These are phyloP conservation scores for Cryomyces minteri DNA, from an alignment of 495 filamentous ascomycete genomes.

Conservation along the genomic window DNA sequence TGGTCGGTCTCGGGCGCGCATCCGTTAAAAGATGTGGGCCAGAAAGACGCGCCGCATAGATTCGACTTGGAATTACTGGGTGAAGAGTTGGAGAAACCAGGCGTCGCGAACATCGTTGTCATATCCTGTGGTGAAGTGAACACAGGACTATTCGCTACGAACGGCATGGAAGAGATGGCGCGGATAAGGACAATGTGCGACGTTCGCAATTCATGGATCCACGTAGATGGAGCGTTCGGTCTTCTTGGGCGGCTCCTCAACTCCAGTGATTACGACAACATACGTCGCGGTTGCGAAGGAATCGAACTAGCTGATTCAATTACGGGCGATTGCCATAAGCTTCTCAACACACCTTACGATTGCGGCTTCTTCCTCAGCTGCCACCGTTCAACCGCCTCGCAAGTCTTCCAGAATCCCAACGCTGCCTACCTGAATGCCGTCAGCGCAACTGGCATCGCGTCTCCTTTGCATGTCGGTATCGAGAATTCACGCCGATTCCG, in stretches of 20 bases:
- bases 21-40: constrained; percentile 42
- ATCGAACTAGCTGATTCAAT: constrained; percentile 81
- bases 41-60: constrained; percentile 35
- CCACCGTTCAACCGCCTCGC: constrained; percentile 30
- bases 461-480: constrained; percentile 72
- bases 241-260: constrained; percentile 48
- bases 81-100: constrained; percentile 28
- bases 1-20: constrained; percentile 60
- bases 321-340: constrained; percentile 70
- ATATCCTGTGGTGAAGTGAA: constrained; percentile 83
- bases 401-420: constrained; percentile 68
- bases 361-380: constrained; percentile 76
- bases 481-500: constrained; percentile 88
- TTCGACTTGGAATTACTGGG: constrained; percentile 47
- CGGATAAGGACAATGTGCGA: constrained; percentile 51
- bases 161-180: constrained; percentile 36
- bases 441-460: constrained; percentile 33
- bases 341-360: constrained; percentile 94
- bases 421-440: constrained; percentile 56
- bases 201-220: constrained; percentile 65
- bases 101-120: constrained; percentile 51
- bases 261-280: constrained; percentile 33
- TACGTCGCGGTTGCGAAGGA: constrained; percentile 38
- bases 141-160: constrained; percentile 64
- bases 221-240: constrained; percentile 87